Conservation (phyloP, 2,329 filamentous ascomycete species). For the Xylaria sp. region DNA sequence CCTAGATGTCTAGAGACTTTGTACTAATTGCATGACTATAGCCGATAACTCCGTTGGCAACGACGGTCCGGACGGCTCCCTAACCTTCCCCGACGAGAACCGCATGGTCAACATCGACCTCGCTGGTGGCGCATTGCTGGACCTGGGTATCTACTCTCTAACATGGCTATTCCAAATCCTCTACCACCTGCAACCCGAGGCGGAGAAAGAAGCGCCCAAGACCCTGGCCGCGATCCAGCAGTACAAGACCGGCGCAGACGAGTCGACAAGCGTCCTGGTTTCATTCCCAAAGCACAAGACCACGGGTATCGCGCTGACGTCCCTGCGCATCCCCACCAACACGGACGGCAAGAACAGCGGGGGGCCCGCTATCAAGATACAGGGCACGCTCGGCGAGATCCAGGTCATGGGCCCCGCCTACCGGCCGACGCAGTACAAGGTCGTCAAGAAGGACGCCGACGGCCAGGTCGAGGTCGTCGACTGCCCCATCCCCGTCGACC, state of each 20-base stretch:
- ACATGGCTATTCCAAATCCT: slow-evolving; percentile 93
- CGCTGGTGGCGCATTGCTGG: slow-evolving; percentile 83
- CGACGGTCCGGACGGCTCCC: slow-evolving; percentile 65
- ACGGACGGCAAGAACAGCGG: slow-evolving; percentile 69
- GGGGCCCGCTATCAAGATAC: slow-evolving; percentile 78
- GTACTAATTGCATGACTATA: slow-evolving; percentile 40
- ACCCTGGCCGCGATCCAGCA: slow-evolving; percentile 77
- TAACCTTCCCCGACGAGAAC: slow-evolving; percentile 69
- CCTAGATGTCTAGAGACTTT: too few relatives aligned
- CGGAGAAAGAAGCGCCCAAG: slow-evolving; percentile 73
- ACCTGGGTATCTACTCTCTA: slow-evolving; percentile 87
- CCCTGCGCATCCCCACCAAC: slow-evolving; percentile 70
- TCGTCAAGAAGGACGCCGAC: slow-evolving; percentile 66
- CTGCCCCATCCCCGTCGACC: slow-evolving; percentile 64
- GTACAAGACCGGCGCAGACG: slow-evolving; percentile 80
- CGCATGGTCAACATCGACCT: slow-evolving; percentile 86
- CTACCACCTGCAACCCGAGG: slow-evolving; percentile 80
- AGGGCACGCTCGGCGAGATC: slow-evolving; percentile 84
- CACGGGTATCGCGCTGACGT: slow-evolving; percentile 78
- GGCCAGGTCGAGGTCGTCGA: slow-evolving; percentile 63
- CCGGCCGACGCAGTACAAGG: slow-evolving; percentile 72
- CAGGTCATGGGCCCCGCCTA: slow-evolving; percentile 80
- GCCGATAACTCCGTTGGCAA: slow-evolving; percentile 71
- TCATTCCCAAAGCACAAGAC: slow-evolving; percentile 76
- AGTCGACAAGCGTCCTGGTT: slow-evolving; percentile 80